Evolutionary conservation across 2,329 filamentous ascomycete genomes (phyloP).

Genomic region (Apiospora sp.): DNA sequence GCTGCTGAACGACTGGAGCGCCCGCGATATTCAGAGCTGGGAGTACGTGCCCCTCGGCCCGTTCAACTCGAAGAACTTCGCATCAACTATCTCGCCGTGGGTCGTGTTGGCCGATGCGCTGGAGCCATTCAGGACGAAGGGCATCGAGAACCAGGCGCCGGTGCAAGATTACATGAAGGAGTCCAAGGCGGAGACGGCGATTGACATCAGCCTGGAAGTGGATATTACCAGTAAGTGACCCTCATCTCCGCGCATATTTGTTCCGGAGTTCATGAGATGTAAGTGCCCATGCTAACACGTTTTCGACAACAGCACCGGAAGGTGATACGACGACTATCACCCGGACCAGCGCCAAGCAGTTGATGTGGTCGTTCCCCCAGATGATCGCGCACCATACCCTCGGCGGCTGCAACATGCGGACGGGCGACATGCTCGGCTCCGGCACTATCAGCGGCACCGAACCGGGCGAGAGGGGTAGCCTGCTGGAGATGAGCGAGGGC

Average conservation of each 20-base stretch:
- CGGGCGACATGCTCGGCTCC: constrained; percentile 78
- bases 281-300: not conserved
- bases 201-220: constrained; percentile 74
- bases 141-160: constrained; percentile 45
- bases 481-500: constrained; percentile 55
- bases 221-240: constrained; percentile 62
- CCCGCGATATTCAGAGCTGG: constrained; percentile 83
- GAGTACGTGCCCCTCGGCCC: constrained; percentile 85
- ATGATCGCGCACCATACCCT: constrained; percentile 84
- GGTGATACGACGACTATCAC: constrained; percentile 65
- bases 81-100: constrained; percentile 80
- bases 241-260: not conserved
- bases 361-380: constrained; percentile 85
- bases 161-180: constrained; percentile 63
- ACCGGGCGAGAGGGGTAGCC: constrained; percentile 48
- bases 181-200: constrained; percentile 63
- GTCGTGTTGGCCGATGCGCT: constrained; percentile 80
- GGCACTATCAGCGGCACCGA: constrained; percentile 72
- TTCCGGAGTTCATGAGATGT: not conserved
- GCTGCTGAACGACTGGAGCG: constrained; percentile 88
- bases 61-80: constrained; percentile 87
- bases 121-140: constrained; percentile 58
- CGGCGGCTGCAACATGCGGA: constrained; percentile 76
- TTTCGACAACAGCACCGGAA: constrained; percentile 46
- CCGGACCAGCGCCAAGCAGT: constrained; percentile 67